These are phyloP conservation scores for Ormosia semicastrata DNA, from an alignment of 306 rosid species.

Conservation along the genomic window DNA sequence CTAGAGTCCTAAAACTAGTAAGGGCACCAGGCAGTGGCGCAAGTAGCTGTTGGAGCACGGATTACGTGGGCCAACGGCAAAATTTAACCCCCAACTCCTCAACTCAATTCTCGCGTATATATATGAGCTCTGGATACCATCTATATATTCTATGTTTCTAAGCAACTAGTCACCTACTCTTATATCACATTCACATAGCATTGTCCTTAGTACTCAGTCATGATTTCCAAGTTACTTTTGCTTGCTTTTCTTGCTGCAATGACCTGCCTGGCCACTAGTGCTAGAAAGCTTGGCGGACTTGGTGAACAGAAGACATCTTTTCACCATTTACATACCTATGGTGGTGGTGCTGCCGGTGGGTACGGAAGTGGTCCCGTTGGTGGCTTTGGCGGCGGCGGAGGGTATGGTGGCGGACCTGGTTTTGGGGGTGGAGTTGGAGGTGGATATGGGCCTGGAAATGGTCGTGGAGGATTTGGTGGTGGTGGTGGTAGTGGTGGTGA, in stretches of 20 bases:
- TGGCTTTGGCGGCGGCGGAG: slow-evolving; percentile 19
- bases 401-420: slow-evolving; percentile 24
- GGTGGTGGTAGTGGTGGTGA: slow-evolving; percentile 6
- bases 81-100: slow-evolving; percentile 7
- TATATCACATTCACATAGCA: background rate
- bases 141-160: slow-evolving; percentile 3
- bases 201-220: background rate
- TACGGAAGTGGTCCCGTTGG: slow-evolving; percentile 4
- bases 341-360: slow-evolving; percentile 18
- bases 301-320: slow-evolving; percentile 22
- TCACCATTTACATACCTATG: slow-evolving; percentile 33
- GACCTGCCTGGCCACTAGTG: slow-evolving; percentile 6
- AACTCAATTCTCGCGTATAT: background rate
- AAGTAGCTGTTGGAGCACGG: slow-evolving; percentile 30
- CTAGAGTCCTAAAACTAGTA: background rate
- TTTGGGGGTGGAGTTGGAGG: slow-evolving; percentile 30
- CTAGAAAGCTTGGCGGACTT: slow-evolving; percentile 37
- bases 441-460: background rate
- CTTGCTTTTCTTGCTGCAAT: slow-evolving; percentile 35
- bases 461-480: slow-evolving; percentile 12
- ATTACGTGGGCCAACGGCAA: slow-evolving; percentile 19
- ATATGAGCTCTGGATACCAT: background rate
- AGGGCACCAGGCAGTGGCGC: background rate
- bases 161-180: background rate
- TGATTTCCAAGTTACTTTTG: slow-evolving; percentile 41